Evolutionary conservation across 345 rosid genomes (phyloP).

Genomic region (Lumnitzera littorea): DNA sequence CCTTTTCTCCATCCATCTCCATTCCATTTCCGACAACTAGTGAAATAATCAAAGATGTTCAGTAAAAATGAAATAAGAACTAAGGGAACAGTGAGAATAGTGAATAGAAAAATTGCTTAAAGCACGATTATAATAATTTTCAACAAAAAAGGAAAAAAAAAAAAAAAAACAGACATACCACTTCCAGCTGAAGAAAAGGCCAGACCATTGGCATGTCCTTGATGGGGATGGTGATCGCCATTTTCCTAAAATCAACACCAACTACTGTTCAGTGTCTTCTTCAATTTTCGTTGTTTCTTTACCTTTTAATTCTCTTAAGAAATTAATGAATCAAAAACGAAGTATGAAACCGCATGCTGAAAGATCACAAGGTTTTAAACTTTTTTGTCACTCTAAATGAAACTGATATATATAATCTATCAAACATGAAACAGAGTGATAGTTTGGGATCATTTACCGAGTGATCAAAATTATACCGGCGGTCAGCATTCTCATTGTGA

Average conservation of each 20-base stretch:
- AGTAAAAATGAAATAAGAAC: no score
- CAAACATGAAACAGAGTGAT: background rate
- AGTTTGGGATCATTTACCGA: conserved; percentile 24
- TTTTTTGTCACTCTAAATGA: background rate
- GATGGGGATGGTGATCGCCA: conserved; percentile 46
- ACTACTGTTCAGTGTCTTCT: background rate
- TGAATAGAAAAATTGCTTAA: no score
- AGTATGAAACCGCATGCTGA: no score
- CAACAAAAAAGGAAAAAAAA: no score
- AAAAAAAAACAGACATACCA: conserved; percentile 15
- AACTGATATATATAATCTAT: background rate
- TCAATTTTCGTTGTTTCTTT: background rate
- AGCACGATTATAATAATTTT: background rate
- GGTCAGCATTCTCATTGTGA: conserved; percentile 25
- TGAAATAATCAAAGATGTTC: no score
- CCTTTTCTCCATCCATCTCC: conserved; percentile 78
- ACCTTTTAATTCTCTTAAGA: no score
- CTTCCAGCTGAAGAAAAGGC: conserved; percentile 74
- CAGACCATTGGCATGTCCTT: conserved; percentile 40
- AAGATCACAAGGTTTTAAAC: no score
- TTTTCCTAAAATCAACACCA: conserved; percentile 46
- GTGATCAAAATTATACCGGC: conserved; percentile 10
- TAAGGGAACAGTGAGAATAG: no score
- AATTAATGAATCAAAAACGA: no score
- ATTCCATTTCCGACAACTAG: conserved; percentile 21